Percentiles rank a stretch among this genome's conserved stretches.
Evolutionary conservation across 305 asterid genomes (phyloP).

Genomic region (Fraxinus ornus): DNA sequence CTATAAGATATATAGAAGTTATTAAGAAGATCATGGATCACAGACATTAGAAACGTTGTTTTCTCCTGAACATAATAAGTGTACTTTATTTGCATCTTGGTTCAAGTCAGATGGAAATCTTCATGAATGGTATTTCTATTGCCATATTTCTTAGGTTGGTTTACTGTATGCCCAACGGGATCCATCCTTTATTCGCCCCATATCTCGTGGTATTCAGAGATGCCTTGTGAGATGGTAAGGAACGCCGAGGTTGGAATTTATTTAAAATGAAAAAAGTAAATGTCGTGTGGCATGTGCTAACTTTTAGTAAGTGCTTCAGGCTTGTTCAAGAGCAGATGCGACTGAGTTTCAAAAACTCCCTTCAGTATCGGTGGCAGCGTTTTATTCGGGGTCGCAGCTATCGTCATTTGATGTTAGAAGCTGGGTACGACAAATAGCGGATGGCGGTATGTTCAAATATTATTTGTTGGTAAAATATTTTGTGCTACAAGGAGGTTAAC

Average conservation of each 20-base stretch:
- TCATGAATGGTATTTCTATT: neutral
- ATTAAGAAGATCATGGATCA: neutral
- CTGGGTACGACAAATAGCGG: slow-evolving; percentile 47
- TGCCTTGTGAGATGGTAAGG: slow-evolving; percentile 95
- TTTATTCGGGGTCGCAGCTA: slow-evolving; percentile 82
- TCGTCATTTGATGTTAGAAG: slow-evolving; percentile 73
- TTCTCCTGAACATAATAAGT: neutral
- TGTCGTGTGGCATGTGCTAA: slow-evolving; percentile 28
- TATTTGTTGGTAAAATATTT: neutral
- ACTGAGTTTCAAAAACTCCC: slow-evolving; percentile 42
- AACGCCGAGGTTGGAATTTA: slow-evolving; percentile 12
- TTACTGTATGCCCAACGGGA: slow-evolving; percentile 83
- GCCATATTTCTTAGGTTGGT: slow-evolving; percentile 58
- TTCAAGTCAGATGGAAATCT: neutral
- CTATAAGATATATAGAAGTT: neutral
- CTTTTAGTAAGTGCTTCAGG: slow-evolving; percentile 50
- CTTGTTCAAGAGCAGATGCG: slow-evolving; percentile 74
- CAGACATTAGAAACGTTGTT: neutral
- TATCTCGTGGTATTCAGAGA: slow-evolving; percentile 83
- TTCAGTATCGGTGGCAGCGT: slow-evolving; percentile 70
- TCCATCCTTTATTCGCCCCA: slow-evolving; percentile 81
- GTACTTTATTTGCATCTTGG: slow-evolving; percentile 12
- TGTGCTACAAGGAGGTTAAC: neutral
- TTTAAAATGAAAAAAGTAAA: slow-evolving; percentile 26
- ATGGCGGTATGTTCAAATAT: slow-evolving; percentile 28